Percentiles rank a stretch among this genome's conserved stretches.
phyloP scores from a whole-genome alignment of 805 yeast genomes.

The Sporopachydermia lactativora region DNA sequence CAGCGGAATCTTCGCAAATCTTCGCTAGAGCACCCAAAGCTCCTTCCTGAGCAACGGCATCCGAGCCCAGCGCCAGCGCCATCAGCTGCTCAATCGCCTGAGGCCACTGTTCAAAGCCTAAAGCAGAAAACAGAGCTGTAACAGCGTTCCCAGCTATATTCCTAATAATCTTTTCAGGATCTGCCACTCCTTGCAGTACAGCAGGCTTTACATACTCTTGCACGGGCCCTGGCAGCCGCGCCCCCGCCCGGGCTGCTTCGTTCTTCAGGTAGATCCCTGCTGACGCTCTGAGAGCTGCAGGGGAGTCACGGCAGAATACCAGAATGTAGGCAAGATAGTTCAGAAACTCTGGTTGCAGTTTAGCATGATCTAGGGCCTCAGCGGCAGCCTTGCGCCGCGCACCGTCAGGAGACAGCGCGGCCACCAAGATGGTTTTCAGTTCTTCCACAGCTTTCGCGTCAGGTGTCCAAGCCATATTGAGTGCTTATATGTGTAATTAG shows the following conservation, averaged over 20 bases:
- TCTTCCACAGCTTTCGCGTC: not conserved
- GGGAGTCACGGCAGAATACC: conserved; percentile 33
- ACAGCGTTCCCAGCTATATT: conserved; percentile 87
- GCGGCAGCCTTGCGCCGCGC: not conserved
- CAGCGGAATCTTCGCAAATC: conserved; percentile 80
- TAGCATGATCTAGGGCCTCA: not conserved
- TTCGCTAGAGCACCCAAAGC: conserved; percentile 72
- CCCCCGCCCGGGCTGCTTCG: conserved; percentile 31
- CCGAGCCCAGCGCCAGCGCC: conserved; percentile 36
- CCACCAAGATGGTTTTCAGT: not conserved
- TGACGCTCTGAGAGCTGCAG: conserved; percentile 60
- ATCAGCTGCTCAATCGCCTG: conserved; percentile 54
- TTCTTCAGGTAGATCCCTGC: conserved; percentile 84
- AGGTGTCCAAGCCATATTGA: not conserved
- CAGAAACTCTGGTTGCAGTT: conserved; percentile 37
- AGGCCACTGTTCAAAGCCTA: conserved; percentile 67
- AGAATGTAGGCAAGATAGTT: conserved; percentile 66
- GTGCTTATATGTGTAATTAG: too few relatives aligned
- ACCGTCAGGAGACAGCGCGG: not conserved
- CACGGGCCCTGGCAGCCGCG: conserved; percentile 21
- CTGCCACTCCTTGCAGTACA: conserved; percentile 35
- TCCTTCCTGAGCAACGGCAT: conserved; percentile 46
- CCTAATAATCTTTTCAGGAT: conserved; percentile 46
- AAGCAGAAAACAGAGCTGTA: conserved; percentile 58
- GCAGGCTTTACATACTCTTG: conserved; percentile 30